Evolutionary conservation across 257 asterid species (phyloP), one percentile per base, ranked within the genome.

Genomic region (Capsicum baccatum): DNA sequence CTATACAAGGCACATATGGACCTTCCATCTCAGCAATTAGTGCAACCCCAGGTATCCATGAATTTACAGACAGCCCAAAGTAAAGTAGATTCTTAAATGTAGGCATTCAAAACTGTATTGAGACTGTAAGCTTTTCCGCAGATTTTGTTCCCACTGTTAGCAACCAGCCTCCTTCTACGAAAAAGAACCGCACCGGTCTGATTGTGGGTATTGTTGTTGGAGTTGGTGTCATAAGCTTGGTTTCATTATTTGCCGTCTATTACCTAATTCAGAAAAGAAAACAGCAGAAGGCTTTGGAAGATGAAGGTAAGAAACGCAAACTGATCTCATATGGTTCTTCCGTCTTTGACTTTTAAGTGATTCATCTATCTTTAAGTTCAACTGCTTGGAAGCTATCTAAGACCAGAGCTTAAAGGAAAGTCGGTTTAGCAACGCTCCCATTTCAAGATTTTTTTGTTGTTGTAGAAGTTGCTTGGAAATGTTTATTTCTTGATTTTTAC

Each of bases 11-110:
- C 78, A 73, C 85, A 71, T 94, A 93, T 82, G 99, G 99, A 73
- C 97, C 97, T 76, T 82, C 90, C 13, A 90, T 94, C 84, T 91
- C 97, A 56, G 98, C 96, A 5, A 90, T 95, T 85, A 95, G 97
- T 54, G 97, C 90, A 73, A 91, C 87, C 74, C 93, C 98, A 87
- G 92, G 97, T 91, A 90, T 33, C 71, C 87, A 35, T 54, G 68
- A 63, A 56, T 33, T 33, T 79, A 35, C 26, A 50, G 42, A 50
- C 80, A 70, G 1, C 9, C 37, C 68, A 8, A 9, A 62, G 35
- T 62, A 19, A 69, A 42, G 4, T 70, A 50, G 62, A 21, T 76
- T 14, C 81, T 76, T 54, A 50, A 74, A 50, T 11, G 81, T 39
- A 52, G 62, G 48, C 47, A 39, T 48, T n/a, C 37, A 82, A 42